Evolutionary conservation across 2,329 filamentous ascomycete genomes (phyloP).

Genomic region (Epichloe gansuensis): DNA sequence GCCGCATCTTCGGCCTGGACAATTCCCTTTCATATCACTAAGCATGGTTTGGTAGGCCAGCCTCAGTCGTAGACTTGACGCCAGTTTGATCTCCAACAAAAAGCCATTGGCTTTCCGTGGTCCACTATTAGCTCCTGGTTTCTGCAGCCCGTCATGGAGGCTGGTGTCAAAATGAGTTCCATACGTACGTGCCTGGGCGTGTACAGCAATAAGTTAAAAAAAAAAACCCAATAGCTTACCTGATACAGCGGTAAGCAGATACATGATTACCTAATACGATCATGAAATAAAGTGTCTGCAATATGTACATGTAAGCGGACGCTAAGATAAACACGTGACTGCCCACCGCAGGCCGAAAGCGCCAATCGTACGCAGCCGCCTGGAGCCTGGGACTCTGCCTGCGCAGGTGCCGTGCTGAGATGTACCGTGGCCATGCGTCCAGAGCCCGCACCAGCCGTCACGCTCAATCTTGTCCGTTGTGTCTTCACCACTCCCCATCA

Average conservation of each 20-base stretch:
- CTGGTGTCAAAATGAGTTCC: neutral
- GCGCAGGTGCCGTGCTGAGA: slow-evolving; percentile 30
- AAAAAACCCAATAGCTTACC: neutral
- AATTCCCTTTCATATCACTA: neutral
- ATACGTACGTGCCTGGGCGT: neutral
- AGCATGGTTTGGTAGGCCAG: neutral
- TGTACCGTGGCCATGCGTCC: slow-evolving; percentile 26
- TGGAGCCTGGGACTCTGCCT: slow-evolving; percentile 16
- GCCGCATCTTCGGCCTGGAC: neutral
- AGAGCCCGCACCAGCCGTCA: slow-evolving; percentile 34
- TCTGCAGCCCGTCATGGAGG: neutral
- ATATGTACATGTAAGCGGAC: no score
- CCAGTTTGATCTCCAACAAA: neutral
- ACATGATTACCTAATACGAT: neutral
- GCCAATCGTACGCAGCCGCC: slow-evolving; percentile 6
- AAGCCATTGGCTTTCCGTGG: neutral
- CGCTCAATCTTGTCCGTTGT: slow-evolving; percentile 38
- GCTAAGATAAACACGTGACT: neutral
- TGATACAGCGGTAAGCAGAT: neutral
- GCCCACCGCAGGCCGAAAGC: slow-evolving; percentile 7
- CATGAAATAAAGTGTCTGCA: neutral
- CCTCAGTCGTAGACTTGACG: neutral
- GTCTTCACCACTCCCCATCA: slow-evolving; percentile 42
- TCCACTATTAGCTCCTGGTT: neutral
- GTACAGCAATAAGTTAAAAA: no score